These are phyloP conservation scores for Geranium rotundifolium DNA, from an alignment of 345 rosid species.

Conservation along the genomic window DNA sequence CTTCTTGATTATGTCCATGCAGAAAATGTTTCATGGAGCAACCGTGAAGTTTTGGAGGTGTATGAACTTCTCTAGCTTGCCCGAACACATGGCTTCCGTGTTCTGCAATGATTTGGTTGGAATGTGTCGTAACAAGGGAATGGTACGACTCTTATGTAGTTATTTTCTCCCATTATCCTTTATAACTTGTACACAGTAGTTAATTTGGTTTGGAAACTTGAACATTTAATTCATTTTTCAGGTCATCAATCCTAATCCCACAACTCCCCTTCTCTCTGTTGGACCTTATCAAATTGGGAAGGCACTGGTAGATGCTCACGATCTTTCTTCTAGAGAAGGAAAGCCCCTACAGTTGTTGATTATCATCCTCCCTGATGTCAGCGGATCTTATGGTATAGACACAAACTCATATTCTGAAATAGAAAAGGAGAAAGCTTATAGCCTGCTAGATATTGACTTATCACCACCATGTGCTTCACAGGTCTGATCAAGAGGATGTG, in stretches of 20 bases:
- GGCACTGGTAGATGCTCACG: conserved; percentile 28
- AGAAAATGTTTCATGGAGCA: conserved; percentile 87
- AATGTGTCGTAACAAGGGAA: conserved; percentile 65
- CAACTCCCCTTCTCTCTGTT: conserved; percentile 19
- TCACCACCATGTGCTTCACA: conserved; percentile 6
- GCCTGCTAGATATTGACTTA: neutral
- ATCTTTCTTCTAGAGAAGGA: conserved; percentile 4
- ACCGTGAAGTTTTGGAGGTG: conserved; percentile 56
- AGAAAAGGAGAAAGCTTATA: neutral
- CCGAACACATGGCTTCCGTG: conserved; percentile 9
- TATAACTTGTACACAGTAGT: neutral
- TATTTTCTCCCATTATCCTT: neutral
- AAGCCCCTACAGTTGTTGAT: conserved; percentile 40
- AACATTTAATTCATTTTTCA: conserved; percentile 8
- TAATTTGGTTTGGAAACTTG: neutral
- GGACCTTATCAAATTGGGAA: conserved; percentile 31
- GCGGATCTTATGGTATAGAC: conserved; percentile 50
- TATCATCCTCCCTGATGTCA: conserved; percentile 49
- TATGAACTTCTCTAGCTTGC: conserved; percentile 35
- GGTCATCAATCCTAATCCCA: conserved; percentile 30
- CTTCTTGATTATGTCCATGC: conserved; percentile 1
- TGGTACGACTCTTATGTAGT: conserved; percentile 30
- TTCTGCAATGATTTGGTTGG: conserved; percentile 36
- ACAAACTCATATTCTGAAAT: neutral
- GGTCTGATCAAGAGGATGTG: conserved; percentile 57